Percentiles rank a stretch among this genome's conserved stretches.
Conservation (phyloP, 225 moss, liverwort and hornwort species). For the Ulota crispa region DNA sequence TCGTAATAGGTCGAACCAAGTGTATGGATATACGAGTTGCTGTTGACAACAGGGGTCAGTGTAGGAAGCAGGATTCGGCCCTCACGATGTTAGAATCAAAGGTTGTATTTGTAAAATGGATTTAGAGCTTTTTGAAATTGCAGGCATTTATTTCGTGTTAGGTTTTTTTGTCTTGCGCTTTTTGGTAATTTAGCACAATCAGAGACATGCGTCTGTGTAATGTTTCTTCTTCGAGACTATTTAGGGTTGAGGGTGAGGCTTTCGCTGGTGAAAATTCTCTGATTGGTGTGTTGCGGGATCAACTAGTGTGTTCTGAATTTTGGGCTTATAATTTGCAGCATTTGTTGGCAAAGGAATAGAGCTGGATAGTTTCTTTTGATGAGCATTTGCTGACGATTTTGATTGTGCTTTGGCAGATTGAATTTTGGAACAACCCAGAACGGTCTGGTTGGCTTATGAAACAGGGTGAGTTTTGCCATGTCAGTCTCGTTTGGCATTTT, state of each 20-base stretch:
- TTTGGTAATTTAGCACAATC: neutral
- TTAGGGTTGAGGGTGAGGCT: neutral
- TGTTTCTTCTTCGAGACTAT: neutral
- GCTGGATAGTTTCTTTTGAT: neutral
- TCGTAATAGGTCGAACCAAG: no score
- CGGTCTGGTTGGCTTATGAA: slow-evolving; percentile 82
- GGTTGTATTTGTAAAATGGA: neutral
- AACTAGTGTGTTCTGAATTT: neutral
- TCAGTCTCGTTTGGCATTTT: neutral
- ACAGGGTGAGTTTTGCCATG: slow-evolving; percentile 38
- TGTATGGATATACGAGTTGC: no score
- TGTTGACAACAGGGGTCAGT: no score
- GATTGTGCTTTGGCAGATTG: slow-evolving; percentile 37
- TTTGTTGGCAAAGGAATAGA: neutral
- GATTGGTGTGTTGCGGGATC: slow-evolving; percentile 1
- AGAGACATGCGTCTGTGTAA: neutral
- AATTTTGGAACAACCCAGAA: slow-evolving; percentile 76
- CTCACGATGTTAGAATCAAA: no score
- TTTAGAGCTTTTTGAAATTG: neutral
- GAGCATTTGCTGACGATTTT: neutral
- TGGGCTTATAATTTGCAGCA: neutral
- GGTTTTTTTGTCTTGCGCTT: neutral
- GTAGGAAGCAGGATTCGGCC: no score
- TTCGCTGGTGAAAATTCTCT: neutral
- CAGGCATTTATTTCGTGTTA: neutral